Percentiles rank a stretch among this genome's conserved stretches.
Conservation (phyloP, 1,284 basidiomycete genomes). For the Rhodotorula sp. region DNA sequence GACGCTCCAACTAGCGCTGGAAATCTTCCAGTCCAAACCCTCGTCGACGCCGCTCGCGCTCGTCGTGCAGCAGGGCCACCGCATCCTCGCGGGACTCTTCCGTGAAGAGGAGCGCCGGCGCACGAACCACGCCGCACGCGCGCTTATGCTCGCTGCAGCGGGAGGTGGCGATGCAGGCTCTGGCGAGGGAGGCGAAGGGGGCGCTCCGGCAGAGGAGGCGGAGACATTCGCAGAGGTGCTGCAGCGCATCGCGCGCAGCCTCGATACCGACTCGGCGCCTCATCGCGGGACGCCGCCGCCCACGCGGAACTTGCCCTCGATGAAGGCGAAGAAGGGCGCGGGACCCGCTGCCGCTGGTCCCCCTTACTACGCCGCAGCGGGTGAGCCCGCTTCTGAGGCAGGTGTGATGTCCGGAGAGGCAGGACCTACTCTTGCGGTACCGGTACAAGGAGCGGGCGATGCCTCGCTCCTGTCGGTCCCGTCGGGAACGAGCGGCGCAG, state of each 20-base stretch:
- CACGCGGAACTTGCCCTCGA: conserved; percentile 38
- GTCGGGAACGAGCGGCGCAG: no score
- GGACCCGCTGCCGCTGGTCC: neutral
- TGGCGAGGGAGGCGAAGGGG: neutral
- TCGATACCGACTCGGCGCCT: conserved; percentile 37
- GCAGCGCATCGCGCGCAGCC: conserved; percentile 35
- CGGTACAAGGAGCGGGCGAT: no score
- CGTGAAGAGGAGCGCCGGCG: conserved; percentile 38
- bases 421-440: no score
- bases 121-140: conserved; percentile 21
- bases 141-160: conserved; percentile 29
- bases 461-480: no score
- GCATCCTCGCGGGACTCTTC: conserved; percentile 39
- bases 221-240: conserved; percentile 42
- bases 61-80: conserved; percentile 33
- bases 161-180: conserved; percentile 1
- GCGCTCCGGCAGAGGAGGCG: neutral
- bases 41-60: conserved; percentile 19
- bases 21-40: conserved; percentile 37
- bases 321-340: neutral
- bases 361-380: neutral
- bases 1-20: conserved; percentile 37
- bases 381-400: neutral
- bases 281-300: conserved; percentile 42
- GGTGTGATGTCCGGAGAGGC: no score